Evolutionary conservation across 768 basidiomycete genomes (phyloP).

Genomic region (Lactifluus echinatus): DNA sequence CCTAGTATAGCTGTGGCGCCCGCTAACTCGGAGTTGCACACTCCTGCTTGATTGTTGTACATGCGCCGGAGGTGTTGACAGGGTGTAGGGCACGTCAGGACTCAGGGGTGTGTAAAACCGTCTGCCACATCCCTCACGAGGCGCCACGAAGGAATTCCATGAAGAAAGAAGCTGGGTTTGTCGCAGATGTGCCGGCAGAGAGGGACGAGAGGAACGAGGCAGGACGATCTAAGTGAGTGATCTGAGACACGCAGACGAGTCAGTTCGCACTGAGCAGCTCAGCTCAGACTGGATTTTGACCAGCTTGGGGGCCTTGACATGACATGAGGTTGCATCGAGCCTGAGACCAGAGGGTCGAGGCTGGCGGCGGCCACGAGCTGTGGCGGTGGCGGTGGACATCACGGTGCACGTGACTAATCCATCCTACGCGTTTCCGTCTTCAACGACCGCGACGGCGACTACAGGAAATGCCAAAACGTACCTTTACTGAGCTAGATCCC

Average conservation of each 20-base stretch:
- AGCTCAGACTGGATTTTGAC: neutral
- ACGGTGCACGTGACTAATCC: conserved; percentile 6
- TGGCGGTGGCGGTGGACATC: neutral
- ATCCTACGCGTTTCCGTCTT: neutral
- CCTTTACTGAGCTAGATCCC: neutral
- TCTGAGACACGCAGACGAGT: neutral
- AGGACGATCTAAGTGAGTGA: neutral
- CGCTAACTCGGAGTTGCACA: neutral
- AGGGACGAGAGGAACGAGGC: conserved; percentile 7
- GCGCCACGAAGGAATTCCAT: conserved; percentile 2
- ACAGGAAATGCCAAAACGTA: conserved; percentile 5
- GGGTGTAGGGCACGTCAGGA: conserved; percentile 10
- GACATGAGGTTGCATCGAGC: too few species aligned
- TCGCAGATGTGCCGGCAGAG: neutral
- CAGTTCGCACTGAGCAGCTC: neutral
- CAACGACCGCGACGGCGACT: too few species aligned
- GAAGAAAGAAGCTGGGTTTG: neutral
- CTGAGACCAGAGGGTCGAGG: neutral
- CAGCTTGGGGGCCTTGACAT: neutral
- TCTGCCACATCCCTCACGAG: neutral
- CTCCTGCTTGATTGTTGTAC: neutral
- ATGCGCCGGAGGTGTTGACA: neutral
- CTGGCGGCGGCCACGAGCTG: too few species aligned
- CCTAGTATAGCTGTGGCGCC: neutral
- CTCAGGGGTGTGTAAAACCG: neutral